phyloP scores from a whole-genome alignment of 805 yeast genomes.

The Brettanomyces custersianus region DNA sequence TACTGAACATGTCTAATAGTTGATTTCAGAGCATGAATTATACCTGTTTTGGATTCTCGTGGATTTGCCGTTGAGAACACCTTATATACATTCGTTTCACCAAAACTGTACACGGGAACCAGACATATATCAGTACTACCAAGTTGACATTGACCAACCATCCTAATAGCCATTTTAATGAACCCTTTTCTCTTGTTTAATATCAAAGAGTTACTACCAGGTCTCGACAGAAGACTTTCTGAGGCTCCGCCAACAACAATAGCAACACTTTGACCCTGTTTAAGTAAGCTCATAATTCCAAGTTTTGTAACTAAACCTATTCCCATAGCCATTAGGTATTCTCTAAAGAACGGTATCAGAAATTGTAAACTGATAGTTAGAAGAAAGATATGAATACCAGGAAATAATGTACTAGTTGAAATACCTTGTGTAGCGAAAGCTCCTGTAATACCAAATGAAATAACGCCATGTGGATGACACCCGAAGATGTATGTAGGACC shows the following conservation, averaged over 20 bases:
- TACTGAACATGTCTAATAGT: constrained; percentile 48
- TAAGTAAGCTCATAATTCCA: constrained; percentile 59
- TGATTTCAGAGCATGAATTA: constrained; percentile 20
- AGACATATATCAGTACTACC: constrained; percentile 54
- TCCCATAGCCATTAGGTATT: constrained; percentile 74
- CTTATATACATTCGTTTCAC: constrained; percentile 62
- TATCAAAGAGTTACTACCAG: constrained; percentile 60
- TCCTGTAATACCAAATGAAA: constrained; percentile 85
- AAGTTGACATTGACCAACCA: constrained; percentile 17
- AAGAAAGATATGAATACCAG: constrained; percentile 74
- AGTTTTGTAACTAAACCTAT: constrained; percentile 73
- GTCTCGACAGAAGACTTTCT: constrained; percentile 65
- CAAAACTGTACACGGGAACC: constrained; percentile 88
- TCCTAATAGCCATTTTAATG: constrained; percentile 72
- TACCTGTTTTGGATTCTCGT: neutral
- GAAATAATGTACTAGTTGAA: constrained; percentile 44
- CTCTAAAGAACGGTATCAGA: constrained; percentile 75
- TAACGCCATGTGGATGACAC: constrained; percentile 94
- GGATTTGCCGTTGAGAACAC: constrained; percentile 25
- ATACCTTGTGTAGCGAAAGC: constrained; percentile 66
- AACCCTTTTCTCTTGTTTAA: constrained; percentile 79
- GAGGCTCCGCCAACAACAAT: constrained; percentile 96
- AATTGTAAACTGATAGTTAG: constrained; percentile 81
- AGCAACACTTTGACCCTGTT: constrained; percentile 64
- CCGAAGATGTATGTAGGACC: constrained; percentile 85